Base-by-base conservation (phyloP, 768 basidiomycete genomes). In the Hydnomerulius pinastri region DNA sequence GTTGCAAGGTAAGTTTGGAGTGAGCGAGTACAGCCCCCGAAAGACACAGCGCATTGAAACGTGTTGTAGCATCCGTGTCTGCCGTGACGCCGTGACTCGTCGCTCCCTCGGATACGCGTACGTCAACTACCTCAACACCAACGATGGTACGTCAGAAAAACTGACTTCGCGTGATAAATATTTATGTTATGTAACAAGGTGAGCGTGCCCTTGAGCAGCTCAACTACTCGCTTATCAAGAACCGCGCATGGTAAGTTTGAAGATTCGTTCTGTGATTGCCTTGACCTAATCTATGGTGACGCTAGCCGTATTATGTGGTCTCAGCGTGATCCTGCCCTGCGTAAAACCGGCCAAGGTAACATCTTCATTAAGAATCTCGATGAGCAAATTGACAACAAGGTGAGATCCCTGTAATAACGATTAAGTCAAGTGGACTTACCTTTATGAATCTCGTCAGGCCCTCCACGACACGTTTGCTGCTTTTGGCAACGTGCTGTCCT, bases 331-430 rank as follows among this genome's bases (percentile, higher is more conserved):
- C 97, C 97, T 52, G 92, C 94, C 61, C 86, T 99, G 68, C 91
- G 97, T 73, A 98, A 98, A 85, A 98, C 94, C 57, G 94, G 94
- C 57, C 94, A 98, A 77, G 97, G 97, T 72, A 99, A 99, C 73
- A 93, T 99, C 67, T 99, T 99, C 78, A 98, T 99, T 77, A 99
- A 99, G 79, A 99, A 99, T 76, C 76, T 99, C 60, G 95, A 97
- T 64, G 92, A 96, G 72, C 80, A 79, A 50, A 98, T 98, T 60
- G 97, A 99, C 75, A 98, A 99, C 81, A 98, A 98, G 83, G 90
- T 86, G 41, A 50, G 70, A 47, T 35, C 23, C 18, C 15, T 5
- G 2, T 47, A 2, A 20, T 38, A 12, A 36, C 27, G 6, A 2
- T 0, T 37, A 21, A 32, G 15, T 21, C 9, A 12, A 11, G 28